These are phyloP conservation scores for Populus pruinosa DNA, from an alignment of 345 rosid genomes.

Conservation along the genomic window DNA sequence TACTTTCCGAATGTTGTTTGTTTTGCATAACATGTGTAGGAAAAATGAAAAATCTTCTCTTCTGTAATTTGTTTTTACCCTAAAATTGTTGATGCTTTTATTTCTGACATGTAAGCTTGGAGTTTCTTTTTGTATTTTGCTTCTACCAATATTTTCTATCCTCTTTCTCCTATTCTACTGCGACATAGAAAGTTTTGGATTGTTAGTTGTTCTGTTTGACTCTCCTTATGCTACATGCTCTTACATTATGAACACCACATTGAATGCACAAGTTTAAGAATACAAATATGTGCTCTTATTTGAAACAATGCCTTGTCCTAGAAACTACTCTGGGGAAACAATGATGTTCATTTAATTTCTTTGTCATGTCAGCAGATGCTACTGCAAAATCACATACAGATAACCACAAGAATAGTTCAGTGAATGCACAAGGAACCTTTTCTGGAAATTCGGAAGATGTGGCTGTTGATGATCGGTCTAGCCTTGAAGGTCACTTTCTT, in stretches of 20 bases:
- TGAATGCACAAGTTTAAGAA: neutral
- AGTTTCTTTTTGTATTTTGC: neutral
- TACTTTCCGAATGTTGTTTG: neutral
- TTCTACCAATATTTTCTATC: neutral
- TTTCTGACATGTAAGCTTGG: neutral
- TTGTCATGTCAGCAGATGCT: slow-evolving; percentile 40
- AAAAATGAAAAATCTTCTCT: neutral
- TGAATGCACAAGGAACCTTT: slow-evolving; percentile 28
- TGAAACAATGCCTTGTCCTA: neutral
- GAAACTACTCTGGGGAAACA: neutral
- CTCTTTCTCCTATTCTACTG: neutral
- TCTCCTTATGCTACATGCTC: neutral
- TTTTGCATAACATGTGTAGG: neutral
- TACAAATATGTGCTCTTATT: neutral
- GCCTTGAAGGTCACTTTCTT: slow-evolving; percentile 44
- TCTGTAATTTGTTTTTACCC: neutral
- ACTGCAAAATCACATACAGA: slow-evolving; percentile 36
- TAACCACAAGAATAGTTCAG: slow-evolving; percentile 31
- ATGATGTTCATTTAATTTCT: slow-evolving; percentile 13
- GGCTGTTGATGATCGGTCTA: slow-evolving; percentile 32
- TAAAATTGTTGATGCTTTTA: neutral
- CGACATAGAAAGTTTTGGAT: neutral
- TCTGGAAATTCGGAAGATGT: slow-evolving; percentile 29
- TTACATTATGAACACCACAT: neutral
- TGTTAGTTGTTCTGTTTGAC: neutral